Base-by-base conservation (phyloP, 2,329 filamentous ascomycete species). In the Neoscytalidium dimidiatum region DNA sequence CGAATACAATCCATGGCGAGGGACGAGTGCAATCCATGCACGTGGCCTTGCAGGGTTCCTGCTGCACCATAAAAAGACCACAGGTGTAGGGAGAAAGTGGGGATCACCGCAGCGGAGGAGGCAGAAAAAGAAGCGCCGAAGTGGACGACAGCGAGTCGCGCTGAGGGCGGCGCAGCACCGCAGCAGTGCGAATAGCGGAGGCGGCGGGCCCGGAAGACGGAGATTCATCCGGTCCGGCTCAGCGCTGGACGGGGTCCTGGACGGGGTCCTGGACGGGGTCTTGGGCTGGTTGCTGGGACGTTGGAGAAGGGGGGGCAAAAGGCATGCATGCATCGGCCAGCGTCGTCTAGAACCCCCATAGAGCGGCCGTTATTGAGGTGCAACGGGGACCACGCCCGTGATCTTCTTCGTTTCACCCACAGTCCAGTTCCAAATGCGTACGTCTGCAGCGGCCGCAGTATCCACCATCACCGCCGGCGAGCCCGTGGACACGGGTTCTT, bases 401-500 rank as follows among this genome's bases (percentile, higher is more conserved):
- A 44, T 43, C 53, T 58, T 43, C 53, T 58, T 5, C 35, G 53
- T 58, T 57, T 58, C 53, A 58, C 35, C 53, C 53, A 58, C 53
- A 43, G 53, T 19, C 53, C 53, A 43, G 35, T 21, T 29, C 53
- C 53, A 14, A 58, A 58, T 43, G 53, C 53, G 53, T 58, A 21
- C 23, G 23, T 41, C 33, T 29, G 53, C 53, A 44, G 52, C 52
- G 52, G 19, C 52, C 31, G 6, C 33, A 19, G 53, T 43, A 29
- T 41, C 53, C 53, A 58, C 53, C 53, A 56, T 56, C 52, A 58
- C 53, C 35, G 53, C 53, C 53, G 53, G 53, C 35, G 53, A 58
- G 53, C 35, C 53, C 53, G 53, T 29, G 53, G 38, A n/a, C 53
- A 9, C 53, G 35, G 53, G 26, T n/a, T 14, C 23, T 23, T 43